These are phyloP conservation scores for Ramaria rubella DNA, from an alignment of 768 basidiomycete species.

Conservation along the genomic window DNA sequence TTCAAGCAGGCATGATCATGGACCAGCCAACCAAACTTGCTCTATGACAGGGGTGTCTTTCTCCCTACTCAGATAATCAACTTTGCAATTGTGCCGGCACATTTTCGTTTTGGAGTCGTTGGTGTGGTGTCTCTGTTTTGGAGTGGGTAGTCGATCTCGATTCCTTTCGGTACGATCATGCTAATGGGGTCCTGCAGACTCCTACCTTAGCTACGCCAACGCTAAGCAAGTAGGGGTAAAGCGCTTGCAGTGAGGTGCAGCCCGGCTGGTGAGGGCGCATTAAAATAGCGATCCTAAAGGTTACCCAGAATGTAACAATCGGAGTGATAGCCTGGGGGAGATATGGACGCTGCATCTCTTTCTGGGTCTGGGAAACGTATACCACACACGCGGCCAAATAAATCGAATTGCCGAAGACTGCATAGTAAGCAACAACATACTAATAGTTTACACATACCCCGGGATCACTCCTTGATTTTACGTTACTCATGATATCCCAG, in stretches of 20 bases:
- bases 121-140: constrained; percentile 75
- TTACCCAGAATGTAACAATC: too few species aligned
- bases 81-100: constrained; percentile 69
- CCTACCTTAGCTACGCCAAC: constrained; percentile 56
- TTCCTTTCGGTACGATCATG: not conserved
- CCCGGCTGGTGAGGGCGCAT: too few species aligned
- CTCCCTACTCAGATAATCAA: constrained; percentile 75
- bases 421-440: too few species aligned
- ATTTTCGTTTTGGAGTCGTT: constrained; percentile 68
- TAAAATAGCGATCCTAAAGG: too few species aligned
- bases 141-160: too few species aligned
- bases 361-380: too few species aligned
- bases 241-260: not conserved
- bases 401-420: too few species aligned
- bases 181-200: constrained; percentile 32
- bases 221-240: constrained; percentile 19
- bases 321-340: not conserved
- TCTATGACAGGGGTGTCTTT: constrained; percentile 52
- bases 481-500: too few species aligned
- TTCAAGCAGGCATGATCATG: not conserved
- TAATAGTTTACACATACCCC: too few species aligned
- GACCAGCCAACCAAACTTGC: not conserved
- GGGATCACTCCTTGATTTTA: too few species aligned
- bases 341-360: too few species aligned
- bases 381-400: too few species aligned